A percentile compares a stretch with the other conserved stretches of the same genome.
Conservation (phyloP, 1,284 basidiomycete genomes). For the Inonotus obliquus region DNA sequence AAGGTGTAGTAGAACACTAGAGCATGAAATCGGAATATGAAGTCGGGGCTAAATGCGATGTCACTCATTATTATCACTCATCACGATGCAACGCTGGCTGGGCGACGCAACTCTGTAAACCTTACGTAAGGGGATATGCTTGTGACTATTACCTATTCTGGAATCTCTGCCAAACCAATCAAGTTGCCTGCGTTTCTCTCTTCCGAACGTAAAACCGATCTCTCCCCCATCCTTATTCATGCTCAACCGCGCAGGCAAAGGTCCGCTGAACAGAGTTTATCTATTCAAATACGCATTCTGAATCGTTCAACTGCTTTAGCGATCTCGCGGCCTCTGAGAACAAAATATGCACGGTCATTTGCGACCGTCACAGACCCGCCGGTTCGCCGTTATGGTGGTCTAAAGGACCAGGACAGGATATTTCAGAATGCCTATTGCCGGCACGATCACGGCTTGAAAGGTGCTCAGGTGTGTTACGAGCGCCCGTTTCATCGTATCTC, state of each 20-base stretch:
- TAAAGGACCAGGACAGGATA: constrained; percentile 92
- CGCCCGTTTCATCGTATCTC: not conserved
- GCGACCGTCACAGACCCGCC: constrained; percentile 82
- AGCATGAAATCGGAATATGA: too few relatives aligned
- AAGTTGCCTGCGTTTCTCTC: not conserved
- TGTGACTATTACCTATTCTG: not conserved
- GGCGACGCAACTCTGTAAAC: too few relatives aligned
- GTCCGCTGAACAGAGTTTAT: not conserved
- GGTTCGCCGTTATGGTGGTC: constrained; percentile 81
- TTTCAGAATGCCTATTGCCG: constrained; percentile 85
- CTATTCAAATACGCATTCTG: not conserved
- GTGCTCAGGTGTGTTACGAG: constrained; percentile 59
- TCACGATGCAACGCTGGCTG: too few relatives aligned
- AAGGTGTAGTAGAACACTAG: too few relatives aligned
- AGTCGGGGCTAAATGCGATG: too few relatives aligned
- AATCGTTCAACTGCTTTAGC: constrained; percentile 23
- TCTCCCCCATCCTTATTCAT: not conserved
- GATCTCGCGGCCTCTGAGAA: constrained; percentile 37
- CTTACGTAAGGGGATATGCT: not conserved
- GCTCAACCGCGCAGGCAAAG: constrained; percentile 11
- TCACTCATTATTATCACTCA: too few relatives aligned
- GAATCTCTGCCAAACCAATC: not conserved
- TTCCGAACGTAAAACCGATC: not conserved
- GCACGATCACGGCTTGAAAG: constrained; percentile 88
- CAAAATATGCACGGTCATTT: constrained; percentile 42